Conservation (phyloP, 139 green algal species). For the Micractinium sp. region DNA sequence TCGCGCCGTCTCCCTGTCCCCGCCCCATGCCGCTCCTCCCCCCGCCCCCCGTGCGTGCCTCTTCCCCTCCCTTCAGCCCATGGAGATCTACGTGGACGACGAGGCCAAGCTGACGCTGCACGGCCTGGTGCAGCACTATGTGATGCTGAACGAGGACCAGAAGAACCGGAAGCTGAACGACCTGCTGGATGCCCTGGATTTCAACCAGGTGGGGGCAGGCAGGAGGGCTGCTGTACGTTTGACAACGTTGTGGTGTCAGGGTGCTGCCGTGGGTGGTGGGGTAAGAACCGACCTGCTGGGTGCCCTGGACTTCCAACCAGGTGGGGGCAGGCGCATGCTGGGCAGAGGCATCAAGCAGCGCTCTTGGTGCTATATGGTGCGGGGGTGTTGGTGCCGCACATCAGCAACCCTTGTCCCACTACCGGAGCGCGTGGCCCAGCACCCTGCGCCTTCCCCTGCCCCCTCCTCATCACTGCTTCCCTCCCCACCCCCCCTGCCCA, state of each 20-base stretch:
- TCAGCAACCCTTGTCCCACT: background rate
- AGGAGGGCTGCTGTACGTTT: too few relatives aligned
- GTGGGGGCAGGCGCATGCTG: too few relatives aligned
- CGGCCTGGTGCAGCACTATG: constrained; percentile 99
- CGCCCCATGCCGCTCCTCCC: background rate
- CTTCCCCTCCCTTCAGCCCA: constrained; percentile 54
- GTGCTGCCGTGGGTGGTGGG: too few relatives aligned
- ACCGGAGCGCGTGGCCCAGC: background rate
- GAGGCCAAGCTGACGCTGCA: constrained; percentile 99
- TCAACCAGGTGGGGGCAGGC: constrained; percentile 99
- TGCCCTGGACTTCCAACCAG: too few relatives aligned
- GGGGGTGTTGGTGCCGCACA: background rate
- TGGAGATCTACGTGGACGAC: constrained; percentile 95
- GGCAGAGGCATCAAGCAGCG: too few relatives aligned
- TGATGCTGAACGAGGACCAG: constrained; percentile 92
- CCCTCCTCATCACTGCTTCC: background rate
- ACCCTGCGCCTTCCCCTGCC: background rate
- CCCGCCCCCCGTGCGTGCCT: background rate
- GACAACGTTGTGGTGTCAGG: too few relatives aligned
- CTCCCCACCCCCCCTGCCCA: background rate
- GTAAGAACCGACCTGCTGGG: too few relatives aligned
- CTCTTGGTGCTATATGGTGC: too few relatives aligned
- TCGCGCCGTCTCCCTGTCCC: background rate
- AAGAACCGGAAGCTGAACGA: constrained; percentile 99
- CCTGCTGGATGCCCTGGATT: constrained; percentile 97